Evolutionary conservation across 352 stramenopile species (phyloP).

Genomic region (Globisporangium cystogenes): DNA sequence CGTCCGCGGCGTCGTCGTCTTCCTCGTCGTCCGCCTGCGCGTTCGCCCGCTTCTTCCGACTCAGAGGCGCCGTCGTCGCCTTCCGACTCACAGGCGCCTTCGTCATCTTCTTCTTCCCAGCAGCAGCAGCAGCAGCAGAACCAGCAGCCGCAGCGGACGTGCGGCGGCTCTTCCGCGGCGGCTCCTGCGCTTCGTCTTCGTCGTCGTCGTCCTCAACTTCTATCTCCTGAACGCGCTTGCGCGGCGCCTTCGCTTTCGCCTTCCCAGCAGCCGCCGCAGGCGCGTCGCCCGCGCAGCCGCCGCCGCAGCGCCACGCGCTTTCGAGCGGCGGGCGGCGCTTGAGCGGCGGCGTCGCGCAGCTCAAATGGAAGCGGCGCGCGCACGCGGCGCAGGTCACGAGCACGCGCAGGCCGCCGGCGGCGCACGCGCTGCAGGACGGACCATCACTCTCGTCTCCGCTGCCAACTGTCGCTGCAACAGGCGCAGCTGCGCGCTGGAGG

Average conservation of each 20-base stretch:
- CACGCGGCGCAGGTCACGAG: constrained; percentile 39
- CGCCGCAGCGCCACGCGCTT: constrained; percentile 34
- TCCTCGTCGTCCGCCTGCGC: constrained; percentile 17
- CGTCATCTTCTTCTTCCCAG: background rate
- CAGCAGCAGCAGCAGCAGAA: no score
- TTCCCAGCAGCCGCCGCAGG: background rate
- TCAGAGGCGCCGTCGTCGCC: constrained; percentile 10
- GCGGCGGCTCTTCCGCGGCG: constrained; percentile 5
- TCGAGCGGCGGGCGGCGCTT: constrained; percentile 32
- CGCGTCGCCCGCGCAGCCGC: background rate
- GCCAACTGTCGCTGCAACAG: no score
- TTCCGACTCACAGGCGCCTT: constrained; percentile 17
- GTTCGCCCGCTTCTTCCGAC: background rate
- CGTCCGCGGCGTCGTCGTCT: constrained; percentile 18
- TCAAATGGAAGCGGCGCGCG: constrained; percentile 38
- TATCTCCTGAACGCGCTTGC: constrained; percentile 1
- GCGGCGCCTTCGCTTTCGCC: background rate
- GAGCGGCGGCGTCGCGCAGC: constrained; percentile 46
- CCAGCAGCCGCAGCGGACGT: background rate
- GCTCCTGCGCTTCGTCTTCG: background rate
- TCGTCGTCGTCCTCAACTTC: background rate
- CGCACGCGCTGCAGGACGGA: constrained; percentile 46
- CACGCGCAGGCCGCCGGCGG: constrained; percentile 29
- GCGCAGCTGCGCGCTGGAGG: no score
- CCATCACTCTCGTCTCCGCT: no score